phyloP scores from a whole-genome alignment of 306 rosid species.

The Begonia fuchsioides region DNA sequence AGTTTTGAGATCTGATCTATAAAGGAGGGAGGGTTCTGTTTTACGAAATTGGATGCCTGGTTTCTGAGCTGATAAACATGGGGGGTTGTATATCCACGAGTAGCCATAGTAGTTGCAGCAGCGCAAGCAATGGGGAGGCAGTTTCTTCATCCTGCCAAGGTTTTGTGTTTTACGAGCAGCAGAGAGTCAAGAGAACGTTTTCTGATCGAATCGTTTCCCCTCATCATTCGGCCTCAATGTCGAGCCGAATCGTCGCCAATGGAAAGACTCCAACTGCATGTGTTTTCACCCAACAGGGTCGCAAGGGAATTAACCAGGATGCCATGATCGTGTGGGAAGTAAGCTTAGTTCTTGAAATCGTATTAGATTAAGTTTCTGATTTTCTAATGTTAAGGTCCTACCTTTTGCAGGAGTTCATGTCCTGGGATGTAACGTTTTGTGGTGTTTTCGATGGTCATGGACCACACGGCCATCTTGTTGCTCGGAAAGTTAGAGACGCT shows the following conservation, averaged over 20 bases:
- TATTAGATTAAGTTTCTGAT: background rate
- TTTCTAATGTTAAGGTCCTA: background rate
- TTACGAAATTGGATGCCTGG: conserved; percentile 24
- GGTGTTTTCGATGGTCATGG: conserved; percentile 97
- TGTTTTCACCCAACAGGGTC: conserved; percentile 88
- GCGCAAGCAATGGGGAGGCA: conserved; percentile 57
- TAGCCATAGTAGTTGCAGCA: conserved; percentile 52
- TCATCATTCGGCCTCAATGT: conserved; percentile 46
- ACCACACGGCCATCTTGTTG: conserved; percentile 86
- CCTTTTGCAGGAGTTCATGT: conserved; percentile 55
- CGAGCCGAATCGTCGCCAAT: conserved; percentile 54
- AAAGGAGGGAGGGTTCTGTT: conserved; percentile 12
- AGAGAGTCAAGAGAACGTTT: conserved; percentile 62
- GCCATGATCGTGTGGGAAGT: conserved; percentile 99
- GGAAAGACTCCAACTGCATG: conserved; percentile 82
- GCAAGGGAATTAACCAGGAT: conserved; percentile 90
- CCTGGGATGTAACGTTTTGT: conserved; percentile 69
- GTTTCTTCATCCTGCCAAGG: conserved; percentile 37
- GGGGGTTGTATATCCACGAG: conserved; percentile 82
- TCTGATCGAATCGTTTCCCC: conserved; percentile 51
- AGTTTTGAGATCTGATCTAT: conserved; percentile 31
- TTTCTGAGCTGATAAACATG: conserved; percentile 56
- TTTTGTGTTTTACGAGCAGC: conserved; percentile 21
- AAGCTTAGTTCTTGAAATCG: conserved; percentile 12
- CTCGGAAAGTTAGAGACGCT: conserved; percentile 77